Evolutionary conservation across 139 green algal genomes (phyloP).

Genomic region (Raphidocelis subcapitata): DNA sequence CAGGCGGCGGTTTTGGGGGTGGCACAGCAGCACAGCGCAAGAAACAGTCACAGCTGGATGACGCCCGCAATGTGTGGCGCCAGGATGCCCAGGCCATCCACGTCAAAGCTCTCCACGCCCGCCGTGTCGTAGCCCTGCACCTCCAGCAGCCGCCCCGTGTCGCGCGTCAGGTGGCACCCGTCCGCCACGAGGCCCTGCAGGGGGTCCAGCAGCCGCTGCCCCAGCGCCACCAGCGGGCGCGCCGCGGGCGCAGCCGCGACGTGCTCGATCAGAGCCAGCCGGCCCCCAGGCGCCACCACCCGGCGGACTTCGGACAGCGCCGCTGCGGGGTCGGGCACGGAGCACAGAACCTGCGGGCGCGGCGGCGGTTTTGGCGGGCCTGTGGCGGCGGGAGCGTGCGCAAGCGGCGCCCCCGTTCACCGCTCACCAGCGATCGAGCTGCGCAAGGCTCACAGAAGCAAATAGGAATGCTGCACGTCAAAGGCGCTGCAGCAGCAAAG

Average conservation of each 20-base stretch:
- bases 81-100: slow-evolving; percentile 38
- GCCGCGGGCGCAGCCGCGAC: slow-evolving; percentile 11
- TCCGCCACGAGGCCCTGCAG: too few relatives aligned
- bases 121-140: slow-evolving; percentile 10
- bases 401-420: too few relatives aligned
- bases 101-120: slow-evolving; percentile 24
- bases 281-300: slow-evolving; percentile 50
- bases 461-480: too few relatives aligned
- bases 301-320: slow-evolving; percentile 39
- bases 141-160: slow-evolving; percentile 35
- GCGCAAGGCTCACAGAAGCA: too few relatives aligned
- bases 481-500: too few relatives aligned
- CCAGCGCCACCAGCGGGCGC: slow-evolving; percentile 10
- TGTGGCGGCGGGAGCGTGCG: too few relatives aligned
- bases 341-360: slow-evolving; percentile 47
- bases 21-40: too few relatives aligned
- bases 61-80: slow-evolving; percentile 46
- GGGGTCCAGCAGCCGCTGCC: too few relatives aligned
- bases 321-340: slow-evolving; percentile 27
- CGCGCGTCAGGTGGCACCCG: slow-evolving; percentile 50
- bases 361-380: not conserved
- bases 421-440: too few relatives aligned
- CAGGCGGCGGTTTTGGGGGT: too few relatives aligned
- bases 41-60: too few relatives aligned
- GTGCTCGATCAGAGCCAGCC: slow-evolving; percentile 59